Conservation (phyloP, 768 basidiomycete genomes). For the Tylopilus felleus region DNA sequence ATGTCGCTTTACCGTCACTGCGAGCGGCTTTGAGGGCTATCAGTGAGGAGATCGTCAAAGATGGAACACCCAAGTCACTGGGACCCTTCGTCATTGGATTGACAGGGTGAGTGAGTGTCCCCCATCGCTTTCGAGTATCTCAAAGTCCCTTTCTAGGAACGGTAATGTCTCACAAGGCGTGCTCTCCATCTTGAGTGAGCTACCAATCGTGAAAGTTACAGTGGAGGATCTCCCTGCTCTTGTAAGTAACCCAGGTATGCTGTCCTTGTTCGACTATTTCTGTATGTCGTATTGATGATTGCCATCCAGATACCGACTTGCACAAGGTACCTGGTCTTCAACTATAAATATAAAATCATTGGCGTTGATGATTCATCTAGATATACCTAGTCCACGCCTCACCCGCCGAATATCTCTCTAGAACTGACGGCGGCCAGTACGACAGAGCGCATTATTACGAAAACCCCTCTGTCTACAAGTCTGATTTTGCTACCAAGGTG, state of each 20-base stretch:
- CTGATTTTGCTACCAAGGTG: conserved; percentile 68
- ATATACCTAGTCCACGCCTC: conserved; percentile 74
- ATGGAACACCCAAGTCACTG: conserved; percentile 57
- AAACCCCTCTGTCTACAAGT: conserved; percentile 62
- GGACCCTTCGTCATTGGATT: conserved; percentile 81
- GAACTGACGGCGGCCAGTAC: conserved; percentile 55
- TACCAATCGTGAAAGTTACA: conserved; percentile 59
- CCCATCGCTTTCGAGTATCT: background rate
- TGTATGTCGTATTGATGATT: conserved; percentile 1
- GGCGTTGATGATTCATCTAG: conserved; percentile 32
- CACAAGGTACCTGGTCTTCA: conserved; percentile 43
- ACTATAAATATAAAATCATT: background rate
- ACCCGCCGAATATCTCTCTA: conserved; percentile 65
- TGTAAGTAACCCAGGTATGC: conserved; percentile 49
- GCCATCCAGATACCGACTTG: conserved; percentile 46
- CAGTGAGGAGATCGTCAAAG: conserved; percentile 49
- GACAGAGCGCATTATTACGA: conserved; percentile 68
- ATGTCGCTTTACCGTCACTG: conserved; percentile 52
- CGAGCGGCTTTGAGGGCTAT: conserved; percentile 53
- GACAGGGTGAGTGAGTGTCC: conserved; percentile 58
- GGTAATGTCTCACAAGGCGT: conserved; percentile 84
- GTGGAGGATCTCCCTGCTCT: conserved; percentile 57
- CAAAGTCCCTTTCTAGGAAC: conserved; percentile 39
- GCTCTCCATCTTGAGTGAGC: conserved; percentile 64
- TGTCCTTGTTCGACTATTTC: background rate